These are phyloP conservation scores for Cymbopogon flexuosus DNA, from an alignment of 202 grass and related monocot species.

Conservation along the genomic window DNA sequence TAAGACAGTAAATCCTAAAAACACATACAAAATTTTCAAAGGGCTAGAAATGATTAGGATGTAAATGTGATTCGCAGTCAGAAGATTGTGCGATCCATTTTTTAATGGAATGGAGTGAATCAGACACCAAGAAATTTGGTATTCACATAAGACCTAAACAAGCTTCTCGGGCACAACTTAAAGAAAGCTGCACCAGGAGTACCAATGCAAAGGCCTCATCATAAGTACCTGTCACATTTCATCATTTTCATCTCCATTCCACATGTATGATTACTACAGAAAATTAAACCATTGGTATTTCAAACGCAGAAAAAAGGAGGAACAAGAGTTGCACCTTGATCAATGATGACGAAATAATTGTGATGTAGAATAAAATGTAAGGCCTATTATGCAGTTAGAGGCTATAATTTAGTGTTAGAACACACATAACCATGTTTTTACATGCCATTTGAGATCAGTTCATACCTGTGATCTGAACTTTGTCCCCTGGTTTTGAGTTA, in stretches of 20 bases:
- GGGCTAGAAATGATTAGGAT: background rate
- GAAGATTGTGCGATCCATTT: background rate
- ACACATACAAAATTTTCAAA: background rate
- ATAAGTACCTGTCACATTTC: conserved; percentile 84
- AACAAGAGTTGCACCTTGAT: conserved; percentile 3
- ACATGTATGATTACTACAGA: background rate
- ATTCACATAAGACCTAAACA: conserved; percentile 55
- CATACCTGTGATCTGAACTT: conserved; percentile 80
- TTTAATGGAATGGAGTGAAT: conserved; percentile 50
- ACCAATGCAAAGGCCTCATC: conserved; percentile 52
- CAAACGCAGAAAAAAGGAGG: background rate
- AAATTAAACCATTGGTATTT: background rate
- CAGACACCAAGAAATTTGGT: conserved; percentile 36
- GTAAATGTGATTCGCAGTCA: background rate
- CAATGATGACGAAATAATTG: background rate
- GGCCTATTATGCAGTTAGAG: background rate
- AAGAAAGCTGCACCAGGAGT: conserved; percentile 59
- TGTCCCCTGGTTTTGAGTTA: conserved; percentile 79
- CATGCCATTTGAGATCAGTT: background rate
- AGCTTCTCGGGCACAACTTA: conserved; percentile 66
- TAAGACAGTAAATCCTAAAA: background rate
- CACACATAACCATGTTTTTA: background rate
- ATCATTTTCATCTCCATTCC: conserved; percentile 67
- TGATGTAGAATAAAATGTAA: background rate
- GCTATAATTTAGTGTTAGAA: background rate